Evolutionary conservation across 1,284 basidiomycete species (phyloP).

Genomic region (Naganishia cerealis): DNA sequence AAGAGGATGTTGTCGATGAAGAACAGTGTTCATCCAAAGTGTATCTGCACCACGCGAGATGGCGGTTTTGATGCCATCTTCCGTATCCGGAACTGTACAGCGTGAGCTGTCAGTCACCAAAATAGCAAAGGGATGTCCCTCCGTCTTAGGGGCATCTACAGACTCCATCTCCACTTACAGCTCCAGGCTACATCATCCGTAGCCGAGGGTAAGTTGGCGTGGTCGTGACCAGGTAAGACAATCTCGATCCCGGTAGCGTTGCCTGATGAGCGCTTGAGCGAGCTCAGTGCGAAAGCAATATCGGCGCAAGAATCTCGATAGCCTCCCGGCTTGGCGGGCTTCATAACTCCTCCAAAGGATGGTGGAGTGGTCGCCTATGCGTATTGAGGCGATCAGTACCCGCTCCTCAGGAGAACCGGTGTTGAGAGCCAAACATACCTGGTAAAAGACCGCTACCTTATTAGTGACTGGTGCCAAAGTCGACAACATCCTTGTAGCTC

Average conservation of each 20-base stretch:
- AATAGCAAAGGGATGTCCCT: constrained; percentile 23
- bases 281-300: constrained; percentile 39
- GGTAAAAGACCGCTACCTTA: constrained; percentile 20
- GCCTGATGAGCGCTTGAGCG: neutral
- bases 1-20: constrained; percentile 42
- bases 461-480: constrained; percentile 2
- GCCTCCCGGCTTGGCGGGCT: constrained; percentile 45
- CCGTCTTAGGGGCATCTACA: constrained; percentile 32
- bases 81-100: constrained; percentile 44
- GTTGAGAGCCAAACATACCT: constrained; percentile 13
- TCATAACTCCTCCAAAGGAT: constrained; percentile 39
- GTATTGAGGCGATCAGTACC: neutral
- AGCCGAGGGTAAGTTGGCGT: neutral
- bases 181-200: constrained; percentile 22
- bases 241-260: constrained; percentile 1
- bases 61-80: constrained; percentile 37
- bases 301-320: constrained; percentile 44
- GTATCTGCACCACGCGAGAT: constrained; percentile 40
- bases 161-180: neutral
- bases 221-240: constrained; percentile 3
- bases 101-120: constrained; percentile 34
- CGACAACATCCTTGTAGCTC: neutral
- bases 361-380: constrained; percentile 29
- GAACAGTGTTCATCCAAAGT: constrained; percentile 43
- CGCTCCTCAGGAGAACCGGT: no score